Conservation (phyloP, 495 filamentous ascomycete species). For the Glutinoglossum americanum region DNA sequence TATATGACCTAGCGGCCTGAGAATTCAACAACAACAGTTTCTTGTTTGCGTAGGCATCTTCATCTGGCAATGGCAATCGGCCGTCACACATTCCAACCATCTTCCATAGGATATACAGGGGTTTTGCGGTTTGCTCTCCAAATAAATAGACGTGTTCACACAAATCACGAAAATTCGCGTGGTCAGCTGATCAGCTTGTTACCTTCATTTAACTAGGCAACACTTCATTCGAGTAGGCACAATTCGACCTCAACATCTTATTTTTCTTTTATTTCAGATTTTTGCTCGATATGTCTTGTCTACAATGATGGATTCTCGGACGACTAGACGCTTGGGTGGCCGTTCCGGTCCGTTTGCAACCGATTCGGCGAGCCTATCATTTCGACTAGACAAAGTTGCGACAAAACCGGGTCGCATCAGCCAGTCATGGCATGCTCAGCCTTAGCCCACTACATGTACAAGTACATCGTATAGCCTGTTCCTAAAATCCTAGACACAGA, state of each 20-base stretch:
- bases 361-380: conserved; percentile 1
- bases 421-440: neutral
- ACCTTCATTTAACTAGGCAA: neutral
- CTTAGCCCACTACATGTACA: neutral
- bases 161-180: neutral
- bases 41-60: no score
- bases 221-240: neutral
- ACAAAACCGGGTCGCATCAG: neutral
- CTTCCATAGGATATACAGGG: neutral
- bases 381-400: neutral
- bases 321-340: neutral
- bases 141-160: neutral
- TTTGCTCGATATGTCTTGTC: neutral
- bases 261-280: neutral
- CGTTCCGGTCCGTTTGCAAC: conserved; percentile 2
- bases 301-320: neutral
- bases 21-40: neutral
- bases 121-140: neutral
- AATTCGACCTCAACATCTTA: neutral
- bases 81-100: neutral
- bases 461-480: neutral
- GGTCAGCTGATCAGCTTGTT: neutral
- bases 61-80: neutral
- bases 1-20: neutral
- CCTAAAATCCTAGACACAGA: neutral